Evolutionary conservation across 2,329 filamentous ascomycete species (phyloP).

Genomic region (Claviceps lovelessii): DNA sequence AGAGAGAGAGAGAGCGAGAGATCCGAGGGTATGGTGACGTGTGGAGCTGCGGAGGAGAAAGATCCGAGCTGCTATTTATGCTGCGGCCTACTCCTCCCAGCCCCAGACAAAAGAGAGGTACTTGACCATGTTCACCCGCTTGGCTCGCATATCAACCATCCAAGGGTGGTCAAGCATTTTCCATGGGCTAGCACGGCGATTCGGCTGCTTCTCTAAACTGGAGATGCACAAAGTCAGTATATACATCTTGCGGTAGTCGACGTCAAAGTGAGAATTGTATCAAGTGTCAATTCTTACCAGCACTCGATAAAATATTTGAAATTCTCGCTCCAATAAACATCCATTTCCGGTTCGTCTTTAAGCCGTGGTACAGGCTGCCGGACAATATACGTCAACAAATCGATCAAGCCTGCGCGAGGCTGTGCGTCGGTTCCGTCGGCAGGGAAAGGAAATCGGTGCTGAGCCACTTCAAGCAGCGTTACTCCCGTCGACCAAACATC

Average conservation of each 20-base stretch:
- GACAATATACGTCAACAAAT: slow-evolving; percentile 93
- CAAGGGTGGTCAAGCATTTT: slow-evolving; percentile 98
- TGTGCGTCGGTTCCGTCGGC: slow-evolving; percentile 94
- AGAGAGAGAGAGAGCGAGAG: not conserved
- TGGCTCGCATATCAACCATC: slow-evolving; percentile 92
- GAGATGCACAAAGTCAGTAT: slow-evolving; percentile 11
- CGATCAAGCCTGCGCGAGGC: slow-evolving; percentile 80
- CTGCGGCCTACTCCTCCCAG: slow-evolving; percentile 45
- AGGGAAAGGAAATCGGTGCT: slow-evolving; percentile 95
- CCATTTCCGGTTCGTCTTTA: slow-evolving; percentile 82
- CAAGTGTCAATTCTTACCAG: slow-evolving; percentile 56
- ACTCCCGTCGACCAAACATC: slow-evolving; percentile 98
- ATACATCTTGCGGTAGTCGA: not conserved
- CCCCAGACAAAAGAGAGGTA: slow-evolving; percentile 95
- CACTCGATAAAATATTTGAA: slow-evolving; percentile 99
- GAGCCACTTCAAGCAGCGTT: slow-evolving; percentile 94
- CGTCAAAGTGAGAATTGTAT: not conserved
- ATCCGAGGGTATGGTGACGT: not conserved
- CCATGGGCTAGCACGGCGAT: slow-evolving; percentile 83
- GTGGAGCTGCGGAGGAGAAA: not conserved
- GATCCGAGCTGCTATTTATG: not conserved
- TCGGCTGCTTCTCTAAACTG: slow-evolving; percentile 87
- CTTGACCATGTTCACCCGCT: slow-evolving; percentile 93
- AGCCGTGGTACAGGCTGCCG: slow-evolving; percentile 87
- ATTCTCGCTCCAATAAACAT: slow-evolving; percentile 88